Percentiles rank a stretch among this genome's conserved stretches.
Conservation (phyloP, 2,329 filamentous ascomycete species). For the Botrytis tulipae region DNA sequence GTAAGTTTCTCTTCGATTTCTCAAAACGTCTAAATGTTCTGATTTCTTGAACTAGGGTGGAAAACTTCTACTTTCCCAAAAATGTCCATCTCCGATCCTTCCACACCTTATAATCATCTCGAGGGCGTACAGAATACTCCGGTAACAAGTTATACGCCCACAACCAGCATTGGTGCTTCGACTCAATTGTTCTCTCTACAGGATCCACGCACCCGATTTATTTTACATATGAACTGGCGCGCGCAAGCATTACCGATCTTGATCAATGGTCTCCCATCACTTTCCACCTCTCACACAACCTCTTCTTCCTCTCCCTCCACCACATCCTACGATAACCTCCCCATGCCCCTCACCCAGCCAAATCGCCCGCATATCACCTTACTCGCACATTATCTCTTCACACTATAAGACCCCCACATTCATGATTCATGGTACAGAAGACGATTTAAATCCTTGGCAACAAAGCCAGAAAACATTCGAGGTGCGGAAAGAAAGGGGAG, state of each 20-base stretch:
- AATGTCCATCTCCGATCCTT: neutral
- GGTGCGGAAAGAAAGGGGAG: constrained; percentile 29
- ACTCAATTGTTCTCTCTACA: constrained; percentile 22
- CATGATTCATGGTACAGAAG: constrained; percentile 36
- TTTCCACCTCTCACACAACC: neutral
- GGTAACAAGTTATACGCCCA: neutral
- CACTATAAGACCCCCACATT: constrained; percentile 40
- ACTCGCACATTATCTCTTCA: constrained; percentile 37
- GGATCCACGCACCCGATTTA: constrained; percentile 42
- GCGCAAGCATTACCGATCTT: constrained; percentile 42
- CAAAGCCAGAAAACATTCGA: constrained; percentile 32
- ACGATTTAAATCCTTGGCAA: constrained; percentile 41
- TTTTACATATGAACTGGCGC: constrained; percentile 46
- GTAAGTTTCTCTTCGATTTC: neutral
- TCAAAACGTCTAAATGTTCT: neutral
- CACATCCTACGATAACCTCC: neutral
- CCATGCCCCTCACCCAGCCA: constrained; percentile 14
- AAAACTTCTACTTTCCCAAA: neutral
- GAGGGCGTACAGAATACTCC: neutral
- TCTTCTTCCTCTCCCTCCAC: too few relatives aligned
- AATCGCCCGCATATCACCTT: constrained; percentile 33
- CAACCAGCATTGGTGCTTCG: neutral
- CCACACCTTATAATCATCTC: neutral
- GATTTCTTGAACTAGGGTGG: neutral
- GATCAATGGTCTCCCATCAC: constrained; percentile 32